Conservation (phyloP, 495 filamentous ascomycete genomes). For the Oleoguttula mirabilis region DNA sequence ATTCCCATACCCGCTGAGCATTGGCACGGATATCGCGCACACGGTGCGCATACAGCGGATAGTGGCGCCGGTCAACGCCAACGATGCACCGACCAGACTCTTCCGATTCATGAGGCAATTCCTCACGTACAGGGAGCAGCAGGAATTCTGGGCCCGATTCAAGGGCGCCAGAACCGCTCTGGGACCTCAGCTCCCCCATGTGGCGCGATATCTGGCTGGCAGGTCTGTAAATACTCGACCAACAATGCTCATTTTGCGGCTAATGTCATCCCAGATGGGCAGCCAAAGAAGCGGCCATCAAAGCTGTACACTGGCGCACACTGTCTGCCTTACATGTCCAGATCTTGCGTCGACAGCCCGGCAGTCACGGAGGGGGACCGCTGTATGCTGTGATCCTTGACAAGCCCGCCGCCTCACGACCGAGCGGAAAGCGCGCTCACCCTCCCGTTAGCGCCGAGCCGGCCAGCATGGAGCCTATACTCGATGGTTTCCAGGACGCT, state of each 20-base stretch:
- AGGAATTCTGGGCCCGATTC: conserved; percentile 3
- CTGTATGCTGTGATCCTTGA: conserved; percentile 13
- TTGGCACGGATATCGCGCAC: conserved; percentile 48
- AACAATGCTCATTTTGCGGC: no score
- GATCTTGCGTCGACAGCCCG: conserved; percentile 22
- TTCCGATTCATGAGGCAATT: conserved; percentile 7
- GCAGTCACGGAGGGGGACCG: background rate
- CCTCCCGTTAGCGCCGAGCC: no score
- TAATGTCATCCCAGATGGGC: no score
- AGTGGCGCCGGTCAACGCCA: conserved; percentile 23
- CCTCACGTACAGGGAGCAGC: conserved; percentile 8
- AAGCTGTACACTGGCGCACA: conserved; percentile 38
- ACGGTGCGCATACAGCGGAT: conserved; percentile 35
- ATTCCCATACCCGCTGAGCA: conserved; percentile 36
- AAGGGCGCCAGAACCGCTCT: no score
- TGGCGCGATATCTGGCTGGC: conserved; percentile 15
- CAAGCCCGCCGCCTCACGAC: background rate
- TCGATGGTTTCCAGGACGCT: no score
- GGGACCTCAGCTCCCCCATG: no score
- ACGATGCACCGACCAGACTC: conserved; percentile 1
- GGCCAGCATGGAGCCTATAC: no score
- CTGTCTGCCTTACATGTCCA: conserved; percentile 38
- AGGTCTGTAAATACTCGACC: conserved; percentile 13
- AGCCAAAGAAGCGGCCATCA: conserved; percentile 54
- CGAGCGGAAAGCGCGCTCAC: background rate